Evolutionary conservation across 2,329 filamentous ascomycete species (phyloP), one percentile per base, ranked within the genome.

Genomic region (Aspergillus floridensis): DNA sequence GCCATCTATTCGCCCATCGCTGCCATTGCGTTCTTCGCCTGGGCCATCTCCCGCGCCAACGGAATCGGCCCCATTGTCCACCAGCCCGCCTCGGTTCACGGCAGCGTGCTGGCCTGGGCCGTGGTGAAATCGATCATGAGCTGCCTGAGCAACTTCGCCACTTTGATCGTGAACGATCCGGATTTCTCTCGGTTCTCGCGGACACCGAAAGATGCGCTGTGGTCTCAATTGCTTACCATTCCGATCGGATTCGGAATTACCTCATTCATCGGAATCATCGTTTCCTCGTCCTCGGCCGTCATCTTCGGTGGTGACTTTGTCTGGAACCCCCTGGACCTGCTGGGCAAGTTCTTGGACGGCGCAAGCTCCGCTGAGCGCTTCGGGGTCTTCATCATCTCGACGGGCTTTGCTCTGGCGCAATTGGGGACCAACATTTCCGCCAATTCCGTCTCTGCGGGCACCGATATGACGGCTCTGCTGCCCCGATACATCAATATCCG

Each of bases 141-240:
- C 24, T 88, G 90, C 4, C 92, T 97, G 64, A 90, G 91, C 68
- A 96, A 96, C 78, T 96, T 96, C 70, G 90, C 92, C 1, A 92
- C 92, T 0, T 82, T 96, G 35, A 95, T 96, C 66, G 80, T 83
- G 64, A 85, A 96, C 73, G 88, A 91, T 65, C 90, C 90, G 0
- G 92, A 96, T 70, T 96, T 96, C 73, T 82, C 90, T 21, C 88
- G 93, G 73, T 97, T 96, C 69, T 90, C 92, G 2, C 78, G 79
- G 21, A 91, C 88, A 71, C 91, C 91, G 1, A 82, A 79, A 19
- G 90, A 95, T 70, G 90, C 91, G 0, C 70, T 96, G 6, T 91
- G 89, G 86, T 88, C 92, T 0, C 92, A 96, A 75, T 80, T 96
- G 1, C 73, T 91, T 62, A 86, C 88, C 1, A 91, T 92, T 57